These are phyloP conservation scores for Torulaspora microellipsoides DNA, from an alignment of 805 yeast species.

Conservation along the genomic window DNA sequence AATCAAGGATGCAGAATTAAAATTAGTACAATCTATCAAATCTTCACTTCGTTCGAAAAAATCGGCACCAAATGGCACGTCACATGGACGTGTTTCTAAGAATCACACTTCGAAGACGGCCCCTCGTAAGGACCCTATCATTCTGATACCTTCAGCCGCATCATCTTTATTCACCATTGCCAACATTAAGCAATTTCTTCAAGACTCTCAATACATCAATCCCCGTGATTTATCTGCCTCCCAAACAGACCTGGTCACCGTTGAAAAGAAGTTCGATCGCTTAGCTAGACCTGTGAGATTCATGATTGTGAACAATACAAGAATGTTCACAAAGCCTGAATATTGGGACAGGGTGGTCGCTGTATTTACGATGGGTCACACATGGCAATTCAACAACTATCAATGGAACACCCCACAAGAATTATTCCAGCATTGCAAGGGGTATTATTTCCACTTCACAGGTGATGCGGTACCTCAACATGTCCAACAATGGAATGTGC, in stretches of 20 bases:
- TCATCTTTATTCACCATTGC: constrained; percentile 62
- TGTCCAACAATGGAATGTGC: constrained; percentile 85
- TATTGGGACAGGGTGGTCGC: constrained; percentile 98
- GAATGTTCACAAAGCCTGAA: constrained; percentile 84
- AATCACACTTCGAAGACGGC: constrained; percentile 12
- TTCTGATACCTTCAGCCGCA: constrained; percentile 74
- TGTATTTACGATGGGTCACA: constrained; percentile 92
- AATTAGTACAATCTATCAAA: constrained; percentile 50
- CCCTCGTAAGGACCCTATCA: constrained; percentile 56
- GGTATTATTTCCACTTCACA: constrained; percentile 69
- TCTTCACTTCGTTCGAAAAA: constrained; percentile 27
- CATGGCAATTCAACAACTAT: constrained; percentile 92
- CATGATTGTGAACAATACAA: constrained; percentile 82
- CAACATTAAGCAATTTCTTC: constrained; percentile 65
- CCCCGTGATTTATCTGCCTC: constrained; percentile 39
- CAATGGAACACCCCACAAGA: constrained; percentile 75
- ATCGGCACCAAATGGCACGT: constrained; percentile 14
- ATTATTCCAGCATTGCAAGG: constrained; percentile 78
- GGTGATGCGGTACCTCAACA: constrained; percentile 77
- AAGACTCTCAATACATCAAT: constrained; percentile 62
- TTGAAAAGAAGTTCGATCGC: constrained; percentile 32
- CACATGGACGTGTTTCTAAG: constrained; percentile 23
- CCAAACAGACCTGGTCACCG: constrained; percentile 29
- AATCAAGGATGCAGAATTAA: constrained; percentile 59
- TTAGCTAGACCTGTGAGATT: constrained; percentile 32